Evolutionary conservation across 2,329 filamentous ascomycete genomes (phyloP).

Genomic region (Talaromyces sp.): DNA sequence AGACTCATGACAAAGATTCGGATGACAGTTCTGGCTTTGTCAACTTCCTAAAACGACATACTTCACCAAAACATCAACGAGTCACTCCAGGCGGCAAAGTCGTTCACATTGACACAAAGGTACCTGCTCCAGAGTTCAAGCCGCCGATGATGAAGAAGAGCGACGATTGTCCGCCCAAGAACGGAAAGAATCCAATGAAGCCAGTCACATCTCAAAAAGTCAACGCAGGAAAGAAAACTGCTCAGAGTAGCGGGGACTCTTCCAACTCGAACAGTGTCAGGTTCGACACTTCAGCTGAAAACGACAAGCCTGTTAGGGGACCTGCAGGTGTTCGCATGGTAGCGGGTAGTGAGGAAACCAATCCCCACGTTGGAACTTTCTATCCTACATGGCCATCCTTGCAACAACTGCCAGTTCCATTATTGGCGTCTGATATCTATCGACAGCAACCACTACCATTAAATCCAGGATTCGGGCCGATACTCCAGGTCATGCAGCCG

Average conservation of each 20-base stretch:
- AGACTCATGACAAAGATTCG: slow-evolving; percentile 31
- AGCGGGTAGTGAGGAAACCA: slow-evolving; percentile 1
- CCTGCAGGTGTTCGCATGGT: not conserved
- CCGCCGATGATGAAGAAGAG: slow-evolving; percentile 24
- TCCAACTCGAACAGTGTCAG: slow-evolving; percentile 9
- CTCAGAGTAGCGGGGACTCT: slow-evolving; percentile 1
- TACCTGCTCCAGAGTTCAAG: slow-evolving; percentile 37
- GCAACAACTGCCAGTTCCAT: slow-evolving; percentile 16
- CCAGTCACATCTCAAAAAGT: not conserved
- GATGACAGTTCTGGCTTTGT: slow-evolving; percentile 44
- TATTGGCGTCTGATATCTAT: slow-evolving; percentile 17
- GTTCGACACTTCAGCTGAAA: not conserved
- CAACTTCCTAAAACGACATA: slow-evolving; percentile 46
- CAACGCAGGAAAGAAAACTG: not conserved
- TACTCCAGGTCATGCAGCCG: slow-evolving; percentile 18
- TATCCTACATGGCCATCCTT: slow-evolving; percentile 14
- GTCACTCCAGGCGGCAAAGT: slow-evolving; percentile 50
- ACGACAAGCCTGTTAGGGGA: not conserved
- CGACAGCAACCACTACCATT: slow-evolving; percentile 16
- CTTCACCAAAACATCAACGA: slow-evolving; percentile 48
- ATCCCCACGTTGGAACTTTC: not conserved
- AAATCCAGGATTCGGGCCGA: not conserved
- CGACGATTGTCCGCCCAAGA: slow-evolving; percentile 15
- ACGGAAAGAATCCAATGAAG: slow-evolving; percentile 1
- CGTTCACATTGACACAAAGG: slow-evolving; percentile 43